Conservation (phyloP, 768 basidiomycete species). For the Sarcodon sp. region DNA sequence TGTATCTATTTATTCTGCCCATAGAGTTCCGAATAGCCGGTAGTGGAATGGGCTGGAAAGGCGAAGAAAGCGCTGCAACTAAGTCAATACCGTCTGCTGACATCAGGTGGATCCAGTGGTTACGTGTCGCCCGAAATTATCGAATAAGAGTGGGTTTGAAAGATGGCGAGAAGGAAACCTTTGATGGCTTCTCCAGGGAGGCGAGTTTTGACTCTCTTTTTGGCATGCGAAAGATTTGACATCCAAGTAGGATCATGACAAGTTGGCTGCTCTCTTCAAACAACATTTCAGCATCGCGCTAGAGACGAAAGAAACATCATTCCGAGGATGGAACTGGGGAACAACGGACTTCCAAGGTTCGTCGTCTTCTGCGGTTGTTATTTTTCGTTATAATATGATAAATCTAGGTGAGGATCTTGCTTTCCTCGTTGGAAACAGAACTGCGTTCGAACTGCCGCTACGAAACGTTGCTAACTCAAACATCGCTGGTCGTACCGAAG, state of each 20-base stretch:
- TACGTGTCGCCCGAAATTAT: constrained; percentile 84
- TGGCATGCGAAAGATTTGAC: not conserved
- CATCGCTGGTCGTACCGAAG: constrained; percentile 93
- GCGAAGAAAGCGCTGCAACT: constrained; percentile 49
- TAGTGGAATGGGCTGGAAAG: constrained; percentile 94
- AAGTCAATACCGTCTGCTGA: constrained; percentile 53
- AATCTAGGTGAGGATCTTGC: constrained; percentile 75
- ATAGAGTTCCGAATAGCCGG: constrained; percentile 78
- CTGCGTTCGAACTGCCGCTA: constrained; percentile 83
- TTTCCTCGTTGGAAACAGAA: constrained; percentile 80
- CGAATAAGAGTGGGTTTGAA: constrained; percentile 80
- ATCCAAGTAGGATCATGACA: constrained; percentile 69
- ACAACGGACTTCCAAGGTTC: constrained; percentile 86
- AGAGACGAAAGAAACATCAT: constrained; percentile 74
- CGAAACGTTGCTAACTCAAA: constrained; percentile 89
- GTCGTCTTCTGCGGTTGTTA: not conserved
- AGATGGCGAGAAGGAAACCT: constrained; percentile 67
- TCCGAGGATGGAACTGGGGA: constrained; percentile 99
- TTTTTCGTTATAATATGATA: not conserved
- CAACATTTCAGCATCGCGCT: constrained; percentile 78
- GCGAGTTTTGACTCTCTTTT: constrained; percentile 26
- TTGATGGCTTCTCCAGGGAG: constrained; percentile 90
- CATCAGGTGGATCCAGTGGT: constrained; percentile 86
- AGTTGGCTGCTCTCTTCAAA: constrained; percentile 67
- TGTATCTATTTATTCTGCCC: constrained; percentile 1